Conservation (phyloP, 164 flowering plant genomes). For the Vitis rotundifolia region DNA sequence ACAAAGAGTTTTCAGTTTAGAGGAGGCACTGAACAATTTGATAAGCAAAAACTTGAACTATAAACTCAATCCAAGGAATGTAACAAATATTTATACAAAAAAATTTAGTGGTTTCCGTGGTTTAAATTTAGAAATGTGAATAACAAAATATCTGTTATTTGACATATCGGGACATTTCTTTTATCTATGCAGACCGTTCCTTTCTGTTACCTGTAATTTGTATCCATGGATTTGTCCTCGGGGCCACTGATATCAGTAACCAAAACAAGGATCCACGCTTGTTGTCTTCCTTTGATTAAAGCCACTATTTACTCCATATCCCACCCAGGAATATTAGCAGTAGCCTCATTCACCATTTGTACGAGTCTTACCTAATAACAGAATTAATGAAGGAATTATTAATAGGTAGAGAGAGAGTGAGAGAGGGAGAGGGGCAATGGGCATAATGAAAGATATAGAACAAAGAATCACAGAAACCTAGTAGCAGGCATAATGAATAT, state of each 20-base stretch:
- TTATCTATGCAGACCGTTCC: background rate
- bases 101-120: constrained; percentile 5
- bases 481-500: too few species aligned
- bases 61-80: background rate
- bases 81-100: constrained; percentile 7
- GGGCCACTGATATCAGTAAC: background rate
- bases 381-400: constrained; percentile 10
- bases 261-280: background rate
- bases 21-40: background rate
- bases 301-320: constrained; percentile 8
- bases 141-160: constrained; percentile 1
- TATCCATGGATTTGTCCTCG: background rate
- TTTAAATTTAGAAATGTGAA: background rate
- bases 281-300: background rate
- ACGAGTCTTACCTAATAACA: constrained; percentile 27
- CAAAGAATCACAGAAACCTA: too few species aligned
- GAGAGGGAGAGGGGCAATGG: background rate
- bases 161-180: background rate
- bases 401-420: background rate
- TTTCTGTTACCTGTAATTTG: constrained; percentile 8
- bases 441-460: background rate
- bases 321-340: constrained; percentile 28
- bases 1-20: too few species aligned
- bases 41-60: too few species aligned
- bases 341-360: constrained; percentile 29